Conservation (phyloP, 306 rosid genomes). For the Cucumis melo region DNA sequence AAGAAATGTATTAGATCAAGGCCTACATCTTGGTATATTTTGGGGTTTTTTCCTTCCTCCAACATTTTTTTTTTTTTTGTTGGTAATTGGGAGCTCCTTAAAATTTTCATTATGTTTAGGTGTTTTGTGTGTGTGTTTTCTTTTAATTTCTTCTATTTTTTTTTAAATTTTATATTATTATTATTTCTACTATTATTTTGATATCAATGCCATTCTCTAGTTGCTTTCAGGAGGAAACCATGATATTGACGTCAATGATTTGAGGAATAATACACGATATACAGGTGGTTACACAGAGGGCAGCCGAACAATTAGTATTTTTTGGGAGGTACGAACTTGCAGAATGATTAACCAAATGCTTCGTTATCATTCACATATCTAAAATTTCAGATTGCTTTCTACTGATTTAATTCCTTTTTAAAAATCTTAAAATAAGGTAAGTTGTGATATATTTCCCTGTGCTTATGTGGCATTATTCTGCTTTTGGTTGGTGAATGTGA, state of each 20-base stretch:
- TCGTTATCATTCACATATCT: not conserved
- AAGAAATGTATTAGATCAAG: not conserved
- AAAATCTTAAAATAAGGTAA: not conserved
- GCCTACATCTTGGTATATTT: not conserved
- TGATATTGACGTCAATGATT: slow-evolving; percentile 83
- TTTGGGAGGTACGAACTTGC: slow-evolving; percentile 75
- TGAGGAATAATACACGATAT: slow-evolving; percentile 70
- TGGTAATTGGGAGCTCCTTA: not conserved
- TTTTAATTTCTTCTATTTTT: no score
- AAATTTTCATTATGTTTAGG: no score
- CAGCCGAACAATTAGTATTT: slow-evolving; percentile 65
- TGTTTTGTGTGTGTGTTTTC: no score
- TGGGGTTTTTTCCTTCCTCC: no score
- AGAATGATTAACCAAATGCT: not conserved
- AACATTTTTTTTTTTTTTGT: no score
- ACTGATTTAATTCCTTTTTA: not conserved
- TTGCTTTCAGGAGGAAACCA: slow-evolving; percentile 96
- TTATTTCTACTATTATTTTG: no score
- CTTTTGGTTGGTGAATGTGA: not conserved
- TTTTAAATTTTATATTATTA: no score
- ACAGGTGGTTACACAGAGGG: slow-evolving; percentile 88
- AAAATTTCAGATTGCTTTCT: not conserved
- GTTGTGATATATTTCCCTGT: not conserved
- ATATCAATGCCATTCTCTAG: slow-evolving; percentile 25
- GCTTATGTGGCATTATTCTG: not conserved